phyloP scores from a whole-genome alignment of 2,329 filamentous ascomycete species.

The Ciborinia camelliae region DNA sequence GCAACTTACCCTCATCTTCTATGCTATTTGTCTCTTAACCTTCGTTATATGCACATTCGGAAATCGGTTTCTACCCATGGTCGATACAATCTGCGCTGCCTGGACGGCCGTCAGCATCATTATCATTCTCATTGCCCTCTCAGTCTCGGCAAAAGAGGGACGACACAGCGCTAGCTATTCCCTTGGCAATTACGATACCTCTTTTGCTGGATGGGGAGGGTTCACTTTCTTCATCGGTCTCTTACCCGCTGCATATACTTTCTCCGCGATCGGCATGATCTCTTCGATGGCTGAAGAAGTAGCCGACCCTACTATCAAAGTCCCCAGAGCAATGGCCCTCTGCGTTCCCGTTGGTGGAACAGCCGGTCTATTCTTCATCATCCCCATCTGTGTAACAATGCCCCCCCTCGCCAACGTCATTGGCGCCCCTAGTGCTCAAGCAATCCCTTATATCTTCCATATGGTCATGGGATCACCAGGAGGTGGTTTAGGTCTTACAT shows the following conservation, averaged over 20 bases:
- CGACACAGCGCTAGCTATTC: conserved; percentile 50
- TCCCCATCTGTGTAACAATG: conserved; percentile 50
- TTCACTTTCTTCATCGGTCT: conserved; percentile 63
- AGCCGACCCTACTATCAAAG: conserved; percentile 47
- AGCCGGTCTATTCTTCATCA: conserved; percentile 50
- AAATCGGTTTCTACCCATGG: conserved; percentile 62
- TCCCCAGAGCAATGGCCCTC: conserved; percentile 47
- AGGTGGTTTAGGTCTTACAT: conserved; percentile 47
- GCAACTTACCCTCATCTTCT: conserved; percentile 69
- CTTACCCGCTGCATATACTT: conserved; percentile 55
- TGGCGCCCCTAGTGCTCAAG: conserved; percentile 45
- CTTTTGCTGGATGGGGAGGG: conserved; percentile 53
- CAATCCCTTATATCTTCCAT: conserved; percentile 50
- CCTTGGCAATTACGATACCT: conserved; percentile 54
- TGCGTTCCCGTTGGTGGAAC: conserved; percentile 48
- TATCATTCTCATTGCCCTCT: conserved; percentile 54
- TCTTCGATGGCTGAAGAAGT: conserved; percentile 61
- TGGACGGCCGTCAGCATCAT: conserved; percentile 56
- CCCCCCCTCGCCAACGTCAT: conserved; percentile 47
- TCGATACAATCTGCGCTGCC: conserved; percentile 55
- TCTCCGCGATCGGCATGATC: conserved; percentile 60
- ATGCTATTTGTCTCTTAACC: conserved; percentile 62
- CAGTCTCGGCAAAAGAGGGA: conserved; percentile 51
- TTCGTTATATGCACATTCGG: conserved; percentile 64
- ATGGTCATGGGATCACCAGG: conserved; percentile 48